A percentile compares a stretch with the other conserved stretches of the same genome.
phyloP scores from a whole-genome alignment of 768 basidiomycete species.

The Suillus placidus region DNA sequence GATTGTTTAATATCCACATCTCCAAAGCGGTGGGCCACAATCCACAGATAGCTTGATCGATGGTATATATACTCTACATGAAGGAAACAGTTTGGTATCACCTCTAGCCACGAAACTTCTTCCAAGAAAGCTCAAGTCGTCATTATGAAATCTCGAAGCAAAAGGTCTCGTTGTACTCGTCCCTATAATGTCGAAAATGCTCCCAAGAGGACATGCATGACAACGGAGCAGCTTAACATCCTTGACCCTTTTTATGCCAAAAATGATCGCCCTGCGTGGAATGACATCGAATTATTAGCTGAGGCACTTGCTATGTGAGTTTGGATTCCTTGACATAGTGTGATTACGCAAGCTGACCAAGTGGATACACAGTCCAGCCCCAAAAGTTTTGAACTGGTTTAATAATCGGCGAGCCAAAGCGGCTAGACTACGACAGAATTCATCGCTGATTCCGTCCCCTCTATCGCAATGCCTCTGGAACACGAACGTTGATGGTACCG shows the following conservation, averaged over 20 bases:
- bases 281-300: background rate
- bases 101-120: background rate
- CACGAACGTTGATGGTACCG: background rate
- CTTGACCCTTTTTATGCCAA: background rate
- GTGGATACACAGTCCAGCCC: background rate
- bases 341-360: background rate
- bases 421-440: background rate
- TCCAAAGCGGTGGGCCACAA: background rate
- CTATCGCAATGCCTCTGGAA: background rate
- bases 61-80: background rate
- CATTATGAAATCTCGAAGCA: background rate
- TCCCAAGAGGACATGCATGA: slow-evolving; percentile 4
- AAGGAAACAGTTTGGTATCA: background rate
- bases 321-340: background rate
- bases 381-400: slow-evolving; percentile 3
- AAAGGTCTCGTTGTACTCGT: background rate
- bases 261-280: background rate
- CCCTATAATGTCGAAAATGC: background rate
- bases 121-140: background rate
- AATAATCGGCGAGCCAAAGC: slow-evolving; percentile 9
- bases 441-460: background rate
- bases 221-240: background rate
- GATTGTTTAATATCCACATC: background rate
- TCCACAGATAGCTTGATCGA: background rate
- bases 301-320: background rate